Evolutionary conservation across 805 yeast species (phyloP).

Genomic region (Zygosaccharomyces bisporus): DNA sequence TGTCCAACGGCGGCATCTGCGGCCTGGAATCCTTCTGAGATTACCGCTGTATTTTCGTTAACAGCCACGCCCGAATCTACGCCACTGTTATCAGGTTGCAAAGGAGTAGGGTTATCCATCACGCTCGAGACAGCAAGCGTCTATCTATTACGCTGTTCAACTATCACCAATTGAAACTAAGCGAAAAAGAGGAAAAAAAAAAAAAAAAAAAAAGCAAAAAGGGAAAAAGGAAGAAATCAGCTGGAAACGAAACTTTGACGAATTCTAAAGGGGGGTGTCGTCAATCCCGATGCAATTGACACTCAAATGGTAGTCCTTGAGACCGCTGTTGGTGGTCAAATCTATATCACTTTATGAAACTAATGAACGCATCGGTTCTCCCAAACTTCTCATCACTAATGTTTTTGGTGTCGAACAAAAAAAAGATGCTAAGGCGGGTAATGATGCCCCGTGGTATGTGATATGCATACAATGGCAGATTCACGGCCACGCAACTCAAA

Average conservation of each 20-base stretch:
- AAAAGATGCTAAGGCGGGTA: conserved; percentile 1
- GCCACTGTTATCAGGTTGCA: not conserved
- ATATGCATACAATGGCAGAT: not conserved
- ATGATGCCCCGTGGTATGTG: not conserved
- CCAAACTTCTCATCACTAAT: not conserved
- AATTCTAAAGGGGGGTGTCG: not conserved
- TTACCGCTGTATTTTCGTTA: not conserved
- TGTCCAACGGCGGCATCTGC: not conserved
- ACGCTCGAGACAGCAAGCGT: not conserved
- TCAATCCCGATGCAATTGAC: not conserved
- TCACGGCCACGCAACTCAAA: too few species aligned
- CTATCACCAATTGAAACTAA: not conserved
- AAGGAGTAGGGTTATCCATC: conserved; percentile 4
- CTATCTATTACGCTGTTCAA: not conserved
- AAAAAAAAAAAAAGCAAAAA: not conserved
- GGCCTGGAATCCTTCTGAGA: not conserved
- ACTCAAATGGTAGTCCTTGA: not conserved
- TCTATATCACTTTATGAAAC: not conserved
- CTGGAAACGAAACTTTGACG: not conserved
- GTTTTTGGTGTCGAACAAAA: not conserved
- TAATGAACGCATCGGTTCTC: not conserved
- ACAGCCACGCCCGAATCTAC: not conserved
- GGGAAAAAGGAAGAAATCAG: not conserved
- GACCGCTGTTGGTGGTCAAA: not conserved
- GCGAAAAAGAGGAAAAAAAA: not conserved